These are phyloP conservation scores for Lojkania enalia DNA, from an alignment of 2,329 filamentous ascomycete species.

Conservation along the genomic window DNA sequence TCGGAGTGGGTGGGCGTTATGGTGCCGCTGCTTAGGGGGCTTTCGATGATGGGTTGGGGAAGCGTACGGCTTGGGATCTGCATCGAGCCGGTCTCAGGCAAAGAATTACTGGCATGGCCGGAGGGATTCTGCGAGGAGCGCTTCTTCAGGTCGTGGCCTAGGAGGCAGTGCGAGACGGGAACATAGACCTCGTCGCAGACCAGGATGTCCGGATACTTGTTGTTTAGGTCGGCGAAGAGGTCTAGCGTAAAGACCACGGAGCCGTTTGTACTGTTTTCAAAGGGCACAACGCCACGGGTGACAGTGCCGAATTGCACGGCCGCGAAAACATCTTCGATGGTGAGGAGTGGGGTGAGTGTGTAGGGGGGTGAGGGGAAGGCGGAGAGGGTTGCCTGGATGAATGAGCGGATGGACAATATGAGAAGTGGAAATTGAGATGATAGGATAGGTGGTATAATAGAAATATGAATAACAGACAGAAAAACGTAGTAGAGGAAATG, in stretches of 20 bases:
- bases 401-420: neutral
- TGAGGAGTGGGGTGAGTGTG: constrained; percentile 47
- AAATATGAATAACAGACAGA: too few species aligned
- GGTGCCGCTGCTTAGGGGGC: constrained; percentile 47
- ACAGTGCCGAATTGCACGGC: constrained; percentile 69
- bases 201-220: constrained; percentile 66
- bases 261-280: constrained; percentile 96
- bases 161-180: constrained; percentile 83
- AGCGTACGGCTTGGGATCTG: constrained; percentile 6
- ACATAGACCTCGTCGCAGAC: constrained; percentile 87
- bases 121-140: neutral
- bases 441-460: too few species aligned
- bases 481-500: too few species aligned
- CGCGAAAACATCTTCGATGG: constrained; percentile 73
- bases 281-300: constrained; percentile 80
- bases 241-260: constrained; percentile 89
- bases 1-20: constrained; percentile 56
- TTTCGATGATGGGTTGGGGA: constrained; percentile 22
- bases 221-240: constrained; percentile 75
- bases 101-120: neutral
- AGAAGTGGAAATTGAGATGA: neutral
- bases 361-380: constrained; percentile 48
- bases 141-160: constrained; percentile 55
- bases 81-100: neutral
- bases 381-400: constrained; percentile 57